A percentile compares a stretch with the other conserved stretches of the same genome.
These are phyloP conservation scores for Populus hybrid DNA, from an alignment of 441 rosid species.

Conservation along the genomic window DNA sequence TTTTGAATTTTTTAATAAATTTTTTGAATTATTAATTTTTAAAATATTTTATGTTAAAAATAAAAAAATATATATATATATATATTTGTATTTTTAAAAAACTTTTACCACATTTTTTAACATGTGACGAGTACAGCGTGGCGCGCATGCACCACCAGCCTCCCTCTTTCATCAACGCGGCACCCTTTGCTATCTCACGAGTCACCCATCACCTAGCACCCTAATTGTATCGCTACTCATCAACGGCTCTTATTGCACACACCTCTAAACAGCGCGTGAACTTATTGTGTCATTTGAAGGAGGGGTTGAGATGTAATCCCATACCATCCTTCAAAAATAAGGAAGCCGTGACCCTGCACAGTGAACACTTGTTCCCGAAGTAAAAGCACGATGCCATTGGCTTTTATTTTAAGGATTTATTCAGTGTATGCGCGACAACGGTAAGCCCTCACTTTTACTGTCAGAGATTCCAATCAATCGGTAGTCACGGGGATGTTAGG, in stretches of 20 bases:
- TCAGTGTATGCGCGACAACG: slow-evolving; percentile 1
- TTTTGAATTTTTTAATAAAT: too few species aligned
- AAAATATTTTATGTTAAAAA: too few species aligned
- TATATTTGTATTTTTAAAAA: too few species aligned
- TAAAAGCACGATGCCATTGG: slow-evolving; percentile 32
- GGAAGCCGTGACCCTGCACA: slow-evolving; percentile 19
- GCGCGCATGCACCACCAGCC: slow-evolving; percentile 7
- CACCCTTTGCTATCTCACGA: neutral
- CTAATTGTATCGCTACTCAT: slow-evolving; percentile 7
- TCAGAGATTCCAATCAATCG: neutral
- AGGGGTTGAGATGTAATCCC: slow-evolving; percentile 28
- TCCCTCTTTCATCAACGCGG: neutral
- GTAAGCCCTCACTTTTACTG: neutral
- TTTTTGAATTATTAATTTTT: too few species aligned
- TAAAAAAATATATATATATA: too few species aligned
- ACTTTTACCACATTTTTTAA: too few species aligned
- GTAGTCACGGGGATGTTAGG: neutral
- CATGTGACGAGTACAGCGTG: neutral
- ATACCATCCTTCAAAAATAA: slow-evolving; percentile 22
- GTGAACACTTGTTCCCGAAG: slow-evolving; percentile 36
- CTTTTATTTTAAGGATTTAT: slow-evolving; percentile 11
- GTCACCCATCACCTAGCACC: slow-evolving; percentile 6
- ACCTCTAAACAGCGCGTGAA: neutral
- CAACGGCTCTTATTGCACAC: neutral
- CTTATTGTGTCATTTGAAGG: neutral